phyloP scores from a whole-genome alignment of 176 grass and related monocot genomes.

The Carex pumila region DNA sequence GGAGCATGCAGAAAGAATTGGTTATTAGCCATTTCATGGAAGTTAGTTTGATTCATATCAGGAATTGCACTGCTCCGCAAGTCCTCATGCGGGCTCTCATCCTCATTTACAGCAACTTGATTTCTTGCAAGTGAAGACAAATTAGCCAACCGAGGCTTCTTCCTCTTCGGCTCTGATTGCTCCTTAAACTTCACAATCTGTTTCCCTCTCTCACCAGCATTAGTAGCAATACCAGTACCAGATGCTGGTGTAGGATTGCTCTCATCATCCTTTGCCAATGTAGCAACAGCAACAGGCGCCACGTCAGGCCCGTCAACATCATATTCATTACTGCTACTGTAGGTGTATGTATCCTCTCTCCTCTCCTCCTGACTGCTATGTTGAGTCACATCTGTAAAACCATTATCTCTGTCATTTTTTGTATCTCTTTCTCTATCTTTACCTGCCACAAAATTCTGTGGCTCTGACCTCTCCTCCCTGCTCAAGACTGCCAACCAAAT shows the following conservation, averaged over 20 bases:
- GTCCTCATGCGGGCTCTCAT: not conserved
- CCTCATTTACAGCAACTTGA: not conserved
- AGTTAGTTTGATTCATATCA: constrained; percentile 47
- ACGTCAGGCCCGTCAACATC: constrained; percentile 76
- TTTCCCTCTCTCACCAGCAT: not conserved
- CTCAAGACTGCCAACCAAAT: constrained; percentile 84
- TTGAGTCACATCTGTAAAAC: constrained; percentile 45
- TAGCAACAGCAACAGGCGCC: constrained; percentile 33
- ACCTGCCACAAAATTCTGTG: not conserved
- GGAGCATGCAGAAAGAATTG: constrained; percentile 26
- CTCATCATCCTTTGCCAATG: constrained; percentile 65
- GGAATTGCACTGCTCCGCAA: constrained; percentile 46
- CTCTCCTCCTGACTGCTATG: constrained; percentile 32
- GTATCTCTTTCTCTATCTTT: constrained; percentile 31
- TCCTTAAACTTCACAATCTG: not conserved
- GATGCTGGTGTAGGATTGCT: not conserved
- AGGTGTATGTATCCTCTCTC: constrained; percentile 36
- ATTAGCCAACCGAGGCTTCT: constrained; percentile 10
- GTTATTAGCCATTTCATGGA: constrained; percentile 22
- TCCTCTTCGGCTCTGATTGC: not conserved
- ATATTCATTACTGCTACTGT: constrained; percentile 61
- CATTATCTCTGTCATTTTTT: constrained; percentile 37
- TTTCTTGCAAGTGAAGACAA: constrained; percentile 26
- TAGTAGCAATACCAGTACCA: not conserved
- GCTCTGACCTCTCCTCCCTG: constrained; percentile 65